Percentiles rank a stretch among this genome's conserved stretches.
Conservation (phyloP, 2,329 filamentous ascomycete species). For the Chalara sp. region DNA sequence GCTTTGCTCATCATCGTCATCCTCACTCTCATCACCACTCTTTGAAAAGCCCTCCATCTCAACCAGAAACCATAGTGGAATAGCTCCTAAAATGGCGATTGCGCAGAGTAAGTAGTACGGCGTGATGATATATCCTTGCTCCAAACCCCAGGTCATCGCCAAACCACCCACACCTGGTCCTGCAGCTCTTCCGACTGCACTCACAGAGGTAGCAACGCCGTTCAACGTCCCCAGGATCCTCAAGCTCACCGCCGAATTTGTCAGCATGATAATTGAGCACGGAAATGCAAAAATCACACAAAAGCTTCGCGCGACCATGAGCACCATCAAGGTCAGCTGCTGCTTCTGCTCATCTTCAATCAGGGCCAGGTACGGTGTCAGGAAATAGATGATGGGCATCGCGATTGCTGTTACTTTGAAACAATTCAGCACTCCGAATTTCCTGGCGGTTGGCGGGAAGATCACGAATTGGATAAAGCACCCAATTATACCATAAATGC, state of each 20-base stretch:
- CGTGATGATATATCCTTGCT: slow-evolving; percentile 67
- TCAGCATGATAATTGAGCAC: slow-evolving; percentile 82
- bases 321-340: slow-evolving; percentile 52
- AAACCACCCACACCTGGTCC: slow-evolving; percentile 71
- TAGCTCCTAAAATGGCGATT: slow-evolving; percentile 56
- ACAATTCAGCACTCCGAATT: slow-evolving; percentile 68
- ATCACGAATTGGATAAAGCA: slow-evolving; percentile 80
- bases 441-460: slow-evolving; percentile 71
- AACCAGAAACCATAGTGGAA: slow-evolving; percentile 68
- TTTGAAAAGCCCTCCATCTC: slow-evolving; percentile 63
- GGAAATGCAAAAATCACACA: slow-evolving; percentile 82
- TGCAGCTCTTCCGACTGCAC: slow-evolving; percentile 69
- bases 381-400: slow-evolving; percentile 69
- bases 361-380: slow-evolving; percentile 76
- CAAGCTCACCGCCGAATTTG: slow-evolving; percentile 74
- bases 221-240: slow-evolving; percentile 81
- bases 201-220: slow-evolving; percentile 78
- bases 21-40: slow-evolving; percentile 30
- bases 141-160: slow-evolving; percentile 70
- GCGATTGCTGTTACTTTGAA: slow-evolving; percentile 59
- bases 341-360: slow-evolving; percentile 41
- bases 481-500: slow-evolving; percentile 70
- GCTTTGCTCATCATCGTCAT: slow-evolving; percentile 19
- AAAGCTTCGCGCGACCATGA: slow-evolving; percentile 70
- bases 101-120: slow-evolving; percentile 74